Evolutionary conservation across 768 basidiomycete genomes (phyloP).

Genomic region (Plicaturopsis crispa): DNA sequence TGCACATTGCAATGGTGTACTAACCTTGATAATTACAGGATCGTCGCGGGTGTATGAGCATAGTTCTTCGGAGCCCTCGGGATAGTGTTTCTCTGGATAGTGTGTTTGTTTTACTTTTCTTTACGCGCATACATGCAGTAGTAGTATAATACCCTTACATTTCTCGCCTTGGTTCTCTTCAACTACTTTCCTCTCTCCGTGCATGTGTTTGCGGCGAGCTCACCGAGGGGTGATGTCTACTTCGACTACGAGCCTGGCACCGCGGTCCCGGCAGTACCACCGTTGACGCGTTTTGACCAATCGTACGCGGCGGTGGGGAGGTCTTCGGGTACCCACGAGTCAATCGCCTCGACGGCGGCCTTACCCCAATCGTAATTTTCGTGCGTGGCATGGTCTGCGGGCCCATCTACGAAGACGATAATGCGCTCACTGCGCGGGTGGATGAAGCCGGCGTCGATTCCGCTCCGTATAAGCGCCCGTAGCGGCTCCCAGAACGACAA

Average conservation of each 20-base stretch:
- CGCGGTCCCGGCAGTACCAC: no score
- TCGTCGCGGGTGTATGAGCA: constrained; percentile 51
- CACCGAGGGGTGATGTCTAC: no score
- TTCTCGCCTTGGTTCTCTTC: no score
- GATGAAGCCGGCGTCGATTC: constrained; percentile 72
- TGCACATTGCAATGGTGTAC: constrained; percentile 8
- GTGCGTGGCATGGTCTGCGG: constrained; percentile 41
- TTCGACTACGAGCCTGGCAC: no score
- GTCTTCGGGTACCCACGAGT: constrained; percentile 41
- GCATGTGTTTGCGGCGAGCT: no score
- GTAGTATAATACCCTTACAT: constrained; percentile 1
- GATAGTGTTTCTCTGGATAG: background rate
- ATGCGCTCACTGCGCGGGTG: constrained; percentile 48
- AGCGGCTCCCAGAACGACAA: constrained; percentile 78
- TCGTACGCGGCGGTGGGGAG: constrained; percentile 28
- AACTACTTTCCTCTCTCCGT: no score
- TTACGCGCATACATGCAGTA: background rate
- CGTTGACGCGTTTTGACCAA: constrained; percentile 39
- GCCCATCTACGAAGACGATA: constrained; percentile 72
- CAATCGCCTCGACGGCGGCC: constrained; percentile 57
- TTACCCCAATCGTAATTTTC: constrained; percentile 71
- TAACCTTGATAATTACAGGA: no score
- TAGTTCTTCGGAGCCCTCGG: constrained; percentile 7
- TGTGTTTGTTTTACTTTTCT: background rate
- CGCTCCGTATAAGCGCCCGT: constrained; percentile 62